These are phyloP conservation scores for Phytophthora crassamura DNA, from an alignment of 352 stramenopile genomes.

Conservation along the genomic window DNA sequence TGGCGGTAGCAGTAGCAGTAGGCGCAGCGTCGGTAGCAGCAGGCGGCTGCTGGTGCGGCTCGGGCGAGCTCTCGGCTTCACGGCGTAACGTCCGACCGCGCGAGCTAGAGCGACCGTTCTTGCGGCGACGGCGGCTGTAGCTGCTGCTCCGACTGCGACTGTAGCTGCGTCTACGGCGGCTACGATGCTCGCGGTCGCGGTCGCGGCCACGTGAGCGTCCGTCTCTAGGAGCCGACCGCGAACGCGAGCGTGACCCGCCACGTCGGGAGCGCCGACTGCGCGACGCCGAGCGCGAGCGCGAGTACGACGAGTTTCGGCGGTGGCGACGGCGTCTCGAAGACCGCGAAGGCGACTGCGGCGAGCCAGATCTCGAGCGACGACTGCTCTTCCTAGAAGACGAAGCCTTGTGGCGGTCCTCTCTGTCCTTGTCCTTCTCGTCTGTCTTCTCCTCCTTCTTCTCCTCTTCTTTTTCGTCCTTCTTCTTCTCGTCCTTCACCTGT, in stretches of 20 bases:
- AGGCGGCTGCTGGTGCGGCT: constrained; percentile 50
- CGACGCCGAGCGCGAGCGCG: constrained; percentile 55
- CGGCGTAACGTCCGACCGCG: constrained; percentile 47
- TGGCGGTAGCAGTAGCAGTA: constrained; percentile 2
- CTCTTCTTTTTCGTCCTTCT: constrained; percentile 10
- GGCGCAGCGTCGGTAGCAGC: constrained; percentile 15
- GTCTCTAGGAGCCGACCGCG: constrained; percentile 35
- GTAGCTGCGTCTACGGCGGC: constrained; percentile 41
- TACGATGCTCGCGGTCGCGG: constrained; percentile 43
- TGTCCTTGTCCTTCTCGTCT: constrained; percentile 8
- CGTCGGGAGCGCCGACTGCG: constrained; percentile 47
- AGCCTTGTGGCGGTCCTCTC: constrained; percentile 2
- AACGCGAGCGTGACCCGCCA: constrained; percentile 60
- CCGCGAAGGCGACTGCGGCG: constrained; percentile 54
- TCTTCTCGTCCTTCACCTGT: constrained; percentile 22
- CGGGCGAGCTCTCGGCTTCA: constrained; percentile 61
- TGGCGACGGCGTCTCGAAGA: constrained; percentile 62
- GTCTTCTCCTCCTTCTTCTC: constrained; percentile 25
- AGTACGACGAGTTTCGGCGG: constrained; percentile 50
- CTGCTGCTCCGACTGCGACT: constrained; percentile 62
- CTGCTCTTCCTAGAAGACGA: constrained; percentile 51
- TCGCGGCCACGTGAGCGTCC: constrained; percentile 36
- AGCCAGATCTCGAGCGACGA: constrained; percentile 61
- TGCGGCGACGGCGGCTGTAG: constrained; percentile 51
- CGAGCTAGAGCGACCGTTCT: constrained; percentile 63